These are phyloP conservation scores for Isoetes engelmannii DNA, from an alignment of 83 land plant species.

Conservation along the genomic window DNA sequence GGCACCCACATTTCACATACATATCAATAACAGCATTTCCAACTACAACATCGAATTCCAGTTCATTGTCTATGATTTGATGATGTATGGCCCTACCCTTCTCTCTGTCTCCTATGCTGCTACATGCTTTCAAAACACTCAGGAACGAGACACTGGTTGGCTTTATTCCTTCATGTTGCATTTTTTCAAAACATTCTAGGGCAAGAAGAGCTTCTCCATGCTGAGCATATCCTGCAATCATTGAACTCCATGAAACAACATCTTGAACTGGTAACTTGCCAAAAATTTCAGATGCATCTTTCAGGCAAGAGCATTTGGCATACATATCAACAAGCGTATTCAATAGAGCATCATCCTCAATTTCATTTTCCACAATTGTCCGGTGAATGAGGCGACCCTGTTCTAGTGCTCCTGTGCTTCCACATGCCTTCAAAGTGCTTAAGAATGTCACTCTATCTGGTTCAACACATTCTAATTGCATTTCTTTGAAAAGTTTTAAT, in stretches of 20 bases:
- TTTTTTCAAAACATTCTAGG: constrained; percentile 30
- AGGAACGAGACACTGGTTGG: constrained; percentile 40
- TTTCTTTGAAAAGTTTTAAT: neutral
- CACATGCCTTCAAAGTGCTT: constrained; percentile 40
- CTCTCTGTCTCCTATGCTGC: constrained; percentile 36
- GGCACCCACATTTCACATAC: neutral
- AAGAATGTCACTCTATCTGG: constrained; percentile 41
- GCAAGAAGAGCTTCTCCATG: constrained; percentile 39
- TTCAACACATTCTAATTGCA: neutral
- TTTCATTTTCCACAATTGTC: constrained; percentile 31
- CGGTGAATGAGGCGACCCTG: constrained; percentile 36
- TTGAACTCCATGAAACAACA: constrained; percentile 46
- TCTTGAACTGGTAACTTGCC: constrained; percentile 32
- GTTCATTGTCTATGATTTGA: neutral
- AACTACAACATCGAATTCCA: neutral
- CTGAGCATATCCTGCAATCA: constrained; percentile 56
- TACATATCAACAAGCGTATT: constrained; percentile 41
- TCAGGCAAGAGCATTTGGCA: constrained; percentile 36
- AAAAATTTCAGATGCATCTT: constrained; percentile 43
- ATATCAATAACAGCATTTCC: constrained; percentile 2
- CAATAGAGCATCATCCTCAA: constrained; percentile 34
- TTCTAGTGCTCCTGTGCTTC: constrained; percentile 19
- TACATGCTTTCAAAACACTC: constrained; percentile 37
- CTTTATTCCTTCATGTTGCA: constrained; percentile 27
- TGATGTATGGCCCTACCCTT: constrained; percentile 41